Percentiles rank a stretch among this genome's conserved stretches.
phyloP scores from a whole-genome alignment of 345 rosid species.

The Brassica carinata region DNA sequence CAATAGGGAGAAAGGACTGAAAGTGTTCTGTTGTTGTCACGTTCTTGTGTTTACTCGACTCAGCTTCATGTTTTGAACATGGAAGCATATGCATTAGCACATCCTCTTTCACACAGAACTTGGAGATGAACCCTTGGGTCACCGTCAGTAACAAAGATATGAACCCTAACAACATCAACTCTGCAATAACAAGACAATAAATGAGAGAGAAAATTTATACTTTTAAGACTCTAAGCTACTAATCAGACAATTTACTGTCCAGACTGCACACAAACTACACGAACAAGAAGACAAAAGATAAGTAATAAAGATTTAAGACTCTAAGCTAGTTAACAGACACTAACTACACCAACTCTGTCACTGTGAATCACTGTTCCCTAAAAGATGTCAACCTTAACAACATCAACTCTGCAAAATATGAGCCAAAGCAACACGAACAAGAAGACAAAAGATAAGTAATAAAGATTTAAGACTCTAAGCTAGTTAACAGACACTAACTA shows the following conservation, averaged over 20 bases:
- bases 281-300: no score
- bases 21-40: slow-evolving; percentile 46
- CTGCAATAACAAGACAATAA: slow-evolving; percentile 8
- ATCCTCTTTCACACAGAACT: slow-evolving; percentile 46
- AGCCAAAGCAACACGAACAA: no score
- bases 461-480: neutral
- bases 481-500: neutral
- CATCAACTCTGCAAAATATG: no score
- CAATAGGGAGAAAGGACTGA: slow-evolving; percentile 43
- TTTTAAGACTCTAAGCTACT: neutral
- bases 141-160: slow-evolving; percentile 69
- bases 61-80: slow-evolving; percentile 22
- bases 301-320: neutral
- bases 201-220: neutral
- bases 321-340: neutral
- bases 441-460: no score
- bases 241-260: neutral
- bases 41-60: slow-evolving; percentile 36
- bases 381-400: no score
- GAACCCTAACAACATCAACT: slow-evolving; percentile 75
- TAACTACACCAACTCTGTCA: no score
- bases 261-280: no score
- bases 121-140: slow-evolving; percentile 47
- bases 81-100: slow-evolving; percentile 52
- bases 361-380: no score